phyloP scores from a whole-genome alignment of 495 filamentous ascomycete genomes.

The Lasiosphaeria hispida region DNA sequence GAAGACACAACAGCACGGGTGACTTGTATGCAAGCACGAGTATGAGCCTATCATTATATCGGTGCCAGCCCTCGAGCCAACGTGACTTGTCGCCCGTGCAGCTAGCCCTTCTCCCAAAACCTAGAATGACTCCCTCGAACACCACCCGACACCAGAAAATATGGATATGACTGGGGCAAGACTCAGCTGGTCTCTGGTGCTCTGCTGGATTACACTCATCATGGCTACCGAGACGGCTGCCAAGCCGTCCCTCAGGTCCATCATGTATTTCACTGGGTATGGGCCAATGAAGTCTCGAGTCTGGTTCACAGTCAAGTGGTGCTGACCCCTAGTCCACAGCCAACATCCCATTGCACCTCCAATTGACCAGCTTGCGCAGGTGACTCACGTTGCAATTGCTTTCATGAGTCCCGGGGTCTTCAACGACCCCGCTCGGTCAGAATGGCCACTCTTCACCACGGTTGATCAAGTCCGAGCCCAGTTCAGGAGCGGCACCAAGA shows the following conservation, averaged over 20 bases:
- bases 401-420: constrained; percentile 64
- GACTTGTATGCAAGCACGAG: too few species aligned
- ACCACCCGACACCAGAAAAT: not conserved
- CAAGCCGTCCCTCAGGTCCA: constrained; percentile 35
- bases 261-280: constrained; percentile 63
- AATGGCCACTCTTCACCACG: constrained; percentile 59
- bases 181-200: constrained; percentile 8
- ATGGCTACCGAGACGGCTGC: constrained; percentile 15
- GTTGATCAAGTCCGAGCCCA: constrained; percentile 55
- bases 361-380: constrained; percentile 39
- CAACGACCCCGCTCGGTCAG: constrained; percentile 48
- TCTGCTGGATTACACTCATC: constrained; percentile 17
- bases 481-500: constrained; percentile 57
- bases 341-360: constrained; percentile 54
- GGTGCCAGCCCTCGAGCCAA: too few species aligned
- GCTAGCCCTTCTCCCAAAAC: too few species aligned
- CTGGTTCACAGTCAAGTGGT: not conserved
- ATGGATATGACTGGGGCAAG: not conserved
- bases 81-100: too few species aligned
- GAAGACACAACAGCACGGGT: too few species aligned
- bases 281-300: not conserved
- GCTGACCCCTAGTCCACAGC: constrained; percentile 25
- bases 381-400: constrained; percentile 65
- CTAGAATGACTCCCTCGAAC: too few species aligned
- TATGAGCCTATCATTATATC: too few species aligned